phyloP scores from a whole-genome alignment of 306 rosid species.

The Macrotyloma uniflorum region DNA sequence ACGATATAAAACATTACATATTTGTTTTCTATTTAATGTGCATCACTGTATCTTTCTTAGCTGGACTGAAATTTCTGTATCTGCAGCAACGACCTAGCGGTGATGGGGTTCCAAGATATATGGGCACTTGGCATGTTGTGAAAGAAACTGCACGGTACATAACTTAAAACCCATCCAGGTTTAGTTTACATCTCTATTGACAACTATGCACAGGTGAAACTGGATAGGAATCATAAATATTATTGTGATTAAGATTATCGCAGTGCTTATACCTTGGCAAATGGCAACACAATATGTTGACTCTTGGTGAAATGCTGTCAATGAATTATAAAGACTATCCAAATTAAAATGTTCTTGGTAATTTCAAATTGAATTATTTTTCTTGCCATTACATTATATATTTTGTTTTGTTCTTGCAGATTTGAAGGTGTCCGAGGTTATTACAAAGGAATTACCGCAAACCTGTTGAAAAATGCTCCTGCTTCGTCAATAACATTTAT shows the following conservation, averaged over 20 bases:
- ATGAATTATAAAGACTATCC: background rate
- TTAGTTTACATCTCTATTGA: slow-evolving; percentile 14
- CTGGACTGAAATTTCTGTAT: slow-evolving; percentile 34
- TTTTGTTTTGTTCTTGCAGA: slow-evolving; percentile 55
- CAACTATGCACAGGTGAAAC: background rate
- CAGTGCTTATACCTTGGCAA: no score
- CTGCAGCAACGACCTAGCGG: slow-evolving; percentile 87
- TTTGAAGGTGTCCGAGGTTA: slow-evolving; percentile 91
- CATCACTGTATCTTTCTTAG: slow-evolving; percentile 28
- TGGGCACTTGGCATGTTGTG: slow-evolving; percentile 56
- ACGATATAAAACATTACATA: slow-evolving; percentile 20
- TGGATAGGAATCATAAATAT: background rate
- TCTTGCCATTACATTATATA: background rate
- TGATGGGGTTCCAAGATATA: slow-evolving; percentile 69
- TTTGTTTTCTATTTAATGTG: slow-evolving; percentile 26
- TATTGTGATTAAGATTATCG: slow-evolving; percentile 28
- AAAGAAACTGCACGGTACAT: slow-evolving; percentile 56
- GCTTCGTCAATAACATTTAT: slow-evolving; percentile 90
- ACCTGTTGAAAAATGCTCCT: slow-evolving; percentile 89
- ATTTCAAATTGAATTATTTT: background rate
- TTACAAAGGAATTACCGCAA: slow-evolving; percentile 91
- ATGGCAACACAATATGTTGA: background rate
- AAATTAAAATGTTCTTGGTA: slow-evolving; percentile 14
- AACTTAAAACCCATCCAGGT: slow-evolving; percentile 17
- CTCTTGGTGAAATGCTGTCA: background rate